Percentiles rank a stretch among this genome's conserved stretches.
These are phyloP conservation scores for Penicillium crustosum DNA, from an alignment of 2,329 filamentous ascomycete species.

Conservation along the genomic window DNA sequence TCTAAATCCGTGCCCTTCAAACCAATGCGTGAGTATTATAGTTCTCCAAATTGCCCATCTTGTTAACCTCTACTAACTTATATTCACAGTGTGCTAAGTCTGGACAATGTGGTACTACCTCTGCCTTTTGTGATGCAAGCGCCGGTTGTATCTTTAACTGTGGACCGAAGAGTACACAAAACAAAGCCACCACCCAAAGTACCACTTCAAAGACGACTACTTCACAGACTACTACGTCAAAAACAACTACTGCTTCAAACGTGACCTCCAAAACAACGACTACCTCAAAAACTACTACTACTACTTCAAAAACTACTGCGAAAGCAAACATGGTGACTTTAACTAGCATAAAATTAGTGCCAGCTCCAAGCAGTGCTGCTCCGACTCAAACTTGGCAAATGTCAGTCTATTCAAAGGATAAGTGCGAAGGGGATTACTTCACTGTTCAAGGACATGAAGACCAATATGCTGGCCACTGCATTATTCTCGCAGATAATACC, in stretches of 20 bases:
- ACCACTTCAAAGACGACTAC: background rate
- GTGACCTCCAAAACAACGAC: background rate
- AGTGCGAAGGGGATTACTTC: background rate
- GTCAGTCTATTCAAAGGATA: background rate
- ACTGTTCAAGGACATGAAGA: background rate
- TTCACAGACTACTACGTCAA: background rate
- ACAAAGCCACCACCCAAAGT: background rate
- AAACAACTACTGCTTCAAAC: background rate
- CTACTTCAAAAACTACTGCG: background rate
- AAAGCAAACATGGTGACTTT: background rate
- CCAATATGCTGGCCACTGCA: background rate
- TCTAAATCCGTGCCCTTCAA: conserved; percentile 17
- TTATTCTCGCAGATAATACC: background rate
- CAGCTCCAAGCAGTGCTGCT: background rate
- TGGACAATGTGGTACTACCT: background rate
- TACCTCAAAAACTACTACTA: background rate
- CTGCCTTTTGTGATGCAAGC: background rate
- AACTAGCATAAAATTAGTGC: background rate
- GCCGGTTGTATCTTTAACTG: conserved; percentile 3
- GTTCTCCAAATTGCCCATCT: background rate
- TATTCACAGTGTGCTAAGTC: background rate
- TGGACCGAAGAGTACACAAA: background rate
- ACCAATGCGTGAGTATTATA: conserved; percentile 15
- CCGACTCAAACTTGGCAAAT: background rate
- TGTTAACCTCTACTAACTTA: background rate